A percentile compares a stretch with the other conserved stretches of the same genome.
Conservation (phyloP, 192 early-diverging fungal species). For the Rhizophagus sp. region DNA sequence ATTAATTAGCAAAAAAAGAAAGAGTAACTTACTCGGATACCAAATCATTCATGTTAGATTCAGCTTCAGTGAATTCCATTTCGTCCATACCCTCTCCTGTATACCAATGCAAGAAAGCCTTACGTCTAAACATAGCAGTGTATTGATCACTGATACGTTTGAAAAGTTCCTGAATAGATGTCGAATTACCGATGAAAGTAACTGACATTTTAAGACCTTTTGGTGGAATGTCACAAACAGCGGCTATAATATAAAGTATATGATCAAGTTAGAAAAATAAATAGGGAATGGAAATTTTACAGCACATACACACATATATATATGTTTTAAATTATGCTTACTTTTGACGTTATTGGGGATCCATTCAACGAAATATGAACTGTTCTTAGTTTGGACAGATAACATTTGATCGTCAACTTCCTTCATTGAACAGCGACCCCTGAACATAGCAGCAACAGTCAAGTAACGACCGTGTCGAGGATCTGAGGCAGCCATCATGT, state of each 20-base stretch:
- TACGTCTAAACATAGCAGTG: slow-evolving; percentile 88
- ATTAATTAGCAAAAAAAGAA: no score
- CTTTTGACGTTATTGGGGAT: slow-evolving; percentile 98
- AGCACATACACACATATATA: not conserved
- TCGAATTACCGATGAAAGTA: slow-evolving; percentile 92
- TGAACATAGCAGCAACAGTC: slow-evolving; percentile 92
- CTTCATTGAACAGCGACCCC: slow-evolving; percentile 94
- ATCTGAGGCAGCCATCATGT: slow-evolving; percentile 99
- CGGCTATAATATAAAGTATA: slow-evolving; percentile 33
- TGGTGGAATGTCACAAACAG: slow-evolving; percentile 89
- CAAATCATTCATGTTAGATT: slow-evolving; percentile 98
- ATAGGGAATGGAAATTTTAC: not conserved
- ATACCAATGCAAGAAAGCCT: slow-evolving; percentile 97
- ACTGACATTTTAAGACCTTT: slow-evolving; percentile 88
- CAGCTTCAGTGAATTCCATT: slow-evolving; percentile 95
- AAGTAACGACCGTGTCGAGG: slow-evolving; percentile 88
- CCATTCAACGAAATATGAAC: slow-evolving; percentile 98
- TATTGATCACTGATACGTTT: slow-evolving; percentile 91
- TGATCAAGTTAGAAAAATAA: not conserved
- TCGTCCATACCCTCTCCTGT: slow-evolving; percentile 95
- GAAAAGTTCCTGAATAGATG: slow-evolving; percentile 92
- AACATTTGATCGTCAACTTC: slow-evolving; percentile 99
- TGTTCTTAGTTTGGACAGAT: slow-evolving; percentile 96
- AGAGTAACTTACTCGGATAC: slow-evolving; percentile 73
- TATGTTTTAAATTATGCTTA: not conserved